Evolutionary conservation across 805 yeast species (phyloP).

Genomic region (Lipomyces yamadae): DNA sequence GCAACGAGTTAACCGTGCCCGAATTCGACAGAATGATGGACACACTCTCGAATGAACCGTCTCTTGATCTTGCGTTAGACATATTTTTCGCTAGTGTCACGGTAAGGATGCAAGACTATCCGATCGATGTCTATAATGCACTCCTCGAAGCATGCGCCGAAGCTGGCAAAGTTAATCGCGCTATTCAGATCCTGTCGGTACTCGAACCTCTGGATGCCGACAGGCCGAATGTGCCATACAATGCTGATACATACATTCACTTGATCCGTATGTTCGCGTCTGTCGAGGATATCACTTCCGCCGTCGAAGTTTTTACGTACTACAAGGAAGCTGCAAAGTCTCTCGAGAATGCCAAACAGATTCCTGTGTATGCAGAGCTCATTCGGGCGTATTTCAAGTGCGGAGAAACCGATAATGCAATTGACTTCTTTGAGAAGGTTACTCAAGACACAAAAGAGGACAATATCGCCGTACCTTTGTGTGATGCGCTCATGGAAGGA

Average conservation of each 20-base stretch:
- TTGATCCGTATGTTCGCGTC: constrained; percentile 40
- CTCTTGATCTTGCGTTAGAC: constrained; percentile 42
- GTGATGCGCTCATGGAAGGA: constrained; percentile 39
- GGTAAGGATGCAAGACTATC: constrained; percentile 36
- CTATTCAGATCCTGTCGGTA: constrained; percentile 8
- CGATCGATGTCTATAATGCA: constrained; percentile 32
- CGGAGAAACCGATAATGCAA: constrained; percentile 39
- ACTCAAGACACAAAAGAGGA: constrained; percentile 24
- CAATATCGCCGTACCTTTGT: constrained; percentile 21
- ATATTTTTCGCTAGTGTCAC: constrained; percentile 43
- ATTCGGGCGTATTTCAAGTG: constrained; percentile 41
- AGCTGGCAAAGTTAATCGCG: constrained; percentile 19
- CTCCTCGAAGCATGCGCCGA: constrained; percentile 37
- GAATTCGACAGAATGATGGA: constrained; percentile 14
- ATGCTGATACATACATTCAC: constrained; percentile 33
- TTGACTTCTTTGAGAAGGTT: constrained; percentile 41
- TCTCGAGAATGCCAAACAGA: constrained; percentile 22
- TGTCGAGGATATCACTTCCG: constrained; percentile 33
- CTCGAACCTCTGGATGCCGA: constrained; percentile 15
- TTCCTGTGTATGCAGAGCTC: constrained; percentile 40
- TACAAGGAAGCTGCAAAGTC: constrained; percentile 30
- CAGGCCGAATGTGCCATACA: constrained; percentile 14
- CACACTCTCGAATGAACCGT: constrained; percentile 27
- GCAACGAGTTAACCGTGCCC: constrained; percentile 9
- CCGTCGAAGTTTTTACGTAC: constrained; percentile 36